These are phyloP conservation scores for Coniochaeta pulveracea DNA, from an alignment of 2,329 filamentous ascomycete genomes.

Conservation along the genomic window DNA sequence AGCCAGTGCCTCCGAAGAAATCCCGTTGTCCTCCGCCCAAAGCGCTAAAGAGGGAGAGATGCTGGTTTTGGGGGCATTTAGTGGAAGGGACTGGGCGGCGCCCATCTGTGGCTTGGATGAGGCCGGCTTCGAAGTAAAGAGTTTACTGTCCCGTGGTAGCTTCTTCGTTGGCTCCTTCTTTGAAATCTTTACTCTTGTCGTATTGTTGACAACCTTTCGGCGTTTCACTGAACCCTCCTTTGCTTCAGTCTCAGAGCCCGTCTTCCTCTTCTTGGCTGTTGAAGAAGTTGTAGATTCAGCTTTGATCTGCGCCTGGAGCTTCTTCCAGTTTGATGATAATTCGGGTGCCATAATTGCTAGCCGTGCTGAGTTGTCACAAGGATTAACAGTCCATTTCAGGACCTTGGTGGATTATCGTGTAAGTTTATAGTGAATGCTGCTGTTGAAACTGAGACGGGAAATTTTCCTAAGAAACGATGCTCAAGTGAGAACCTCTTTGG, in stretches of 20 bases:
- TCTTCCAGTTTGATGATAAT: slow-evolving; percentile 68
- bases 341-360: slow-evolving; percentile 27
- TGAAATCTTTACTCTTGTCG: slow-evolving; percentile 12
- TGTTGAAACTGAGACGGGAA: background rate
- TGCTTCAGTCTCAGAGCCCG: background rate
- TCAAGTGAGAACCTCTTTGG: slow-evolving; percentile 1
- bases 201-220: slow-evolving; percentile 11
- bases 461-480: background rate
- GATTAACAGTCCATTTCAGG: too few species aligned
- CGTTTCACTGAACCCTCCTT: too few species aligned
- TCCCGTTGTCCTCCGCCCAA: slow-evolving; percentile 49
- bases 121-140: too few species aligned
- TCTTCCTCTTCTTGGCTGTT: slow-evolving; percentile 2
- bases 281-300: slow-evolving; percentile 24
- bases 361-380: too few species aligned
- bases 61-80: slow-evolving; percentile 19
- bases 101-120: slow-evolving; percentile 35
- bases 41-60: slow-evolving; percentile 44
- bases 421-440: background rate
- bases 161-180: background rate
- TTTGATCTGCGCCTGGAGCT: slow-evolving; percentile 53
- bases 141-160: slow-evolving; percentile 6
- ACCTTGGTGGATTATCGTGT: too few species aligned
- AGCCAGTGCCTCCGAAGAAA: slow-evolving; percentile 47
- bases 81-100: slow-evolving; percentile 32